Base-by-base conservation (phyloP, 805 yeast species). In the Candida montana region DNA sequence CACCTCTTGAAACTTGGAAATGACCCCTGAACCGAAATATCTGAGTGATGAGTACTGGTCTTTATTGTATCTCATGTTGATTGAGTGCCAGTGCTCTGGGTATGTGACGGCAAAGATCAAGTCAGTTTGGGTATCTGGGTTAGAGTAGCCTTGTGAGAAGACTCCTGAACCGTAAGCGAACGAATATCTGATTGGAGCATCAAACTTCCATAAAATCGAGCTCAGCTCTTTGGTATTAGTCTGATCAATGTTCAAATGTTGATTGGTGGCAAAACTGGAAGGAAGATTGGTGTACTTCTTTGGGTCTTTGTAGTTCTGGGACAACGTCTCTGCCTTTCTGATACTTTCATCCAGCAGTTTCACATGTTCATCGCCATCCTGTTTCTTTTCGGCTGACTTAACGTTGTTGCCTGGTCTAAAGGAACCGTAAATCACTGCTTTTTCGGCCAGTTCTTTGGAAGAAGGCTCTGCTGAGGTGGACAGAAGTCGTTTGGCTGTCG, bases 141-240 rank as follows among this genome's bases (percentile, higher is more conserved):
- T 50, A 3, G 56, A 42, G n/a, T 67, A 62, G 5, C 79, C 81
- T 59, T 91, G 99, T 29, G 77, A 72, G 54, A 93, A 85, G 1
- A 93, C 96, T 5, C 96, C 96, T 7, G 95, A 84, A 2, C 99
- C 99, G 61, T 91, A 91, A 0, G 97, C 99, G 63, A 91, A 85
- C 1, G 96, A 81, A 53, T 77, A 84, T 40, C 78, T 67, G 12
- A 88, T 75, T 1, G 93, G 90, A 1, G 91, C 83, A 32, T 77
- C 66, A 61, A 86, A 86, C 35, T 69, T 65, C 62, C 74, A 62
- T 30, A 82, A 53, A 3, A 83, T 70, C 3, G 68, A 58, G 15
- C 69, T 58, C 23, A 87, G 63, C 8, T 72, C 67, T 9, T 58
- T 59, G 29, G 67, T 65, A 13, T 63, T 56, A 31, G 63, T 67